phyloP scores from a whole-genome alignment of 2,329 filamentous ascomycete genomes.

The Mycosphaerelloides madeirae region DNA sequence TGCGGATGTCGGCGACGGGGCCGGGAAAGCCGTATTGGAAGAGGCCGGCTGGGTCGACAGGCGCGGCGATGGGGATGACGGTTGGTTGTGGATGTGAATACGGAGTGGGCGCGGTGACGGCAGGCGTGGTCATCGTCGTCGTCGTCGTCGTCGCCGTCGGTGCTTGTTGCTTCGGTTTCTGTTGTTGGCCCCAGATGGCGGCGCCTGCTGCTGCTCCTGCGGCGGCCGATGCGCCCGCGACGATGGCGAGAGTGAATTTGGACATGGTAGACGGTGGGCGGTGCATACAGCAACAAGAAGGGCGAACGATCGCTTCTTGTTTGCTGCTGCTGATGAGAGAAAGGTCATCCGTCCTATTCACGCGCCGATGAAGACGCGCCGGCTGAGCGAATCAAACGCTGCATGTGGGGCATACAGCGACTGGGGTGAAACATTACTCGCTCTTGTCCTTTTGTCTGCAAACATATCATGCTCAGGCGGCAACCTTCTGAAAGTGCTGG shows the following conservation, averaged over 20 bases:
- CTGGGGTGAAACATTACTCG: too few species aligned
- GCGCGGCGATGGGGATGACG: slow-evolving; percentile 22
- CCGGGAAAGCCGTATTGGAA: slow-evolving; percentile 74
- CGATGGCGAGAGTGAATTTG: slow-evolving; percentile 47
- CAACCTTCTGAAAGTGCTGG: too few species aligned
- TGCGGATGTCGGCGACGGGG: slow-evolving; percentile 76
- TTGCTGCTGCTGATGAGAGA: too few species aligned
- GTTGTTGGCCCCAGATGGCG: slow-evolving; percentile 39
- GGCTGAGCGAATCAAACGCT: too few species aligned
- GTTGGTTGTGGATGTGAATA: slow-evolving; percentile 19
- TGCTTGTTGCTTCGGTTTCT: slow-evolving; percentile 25
- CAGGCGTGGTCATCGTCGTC: slow-evolving; percentile 26
- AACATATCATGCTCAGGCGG: too few species aligned
- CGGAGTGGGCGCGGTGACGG: slow-evolving; percentile 25
- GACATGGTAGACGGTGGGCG: slow-evolving; percentile 37
- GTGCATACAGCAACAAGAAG: too few species aligned
- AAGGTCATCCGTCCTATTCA: too few species aligned
- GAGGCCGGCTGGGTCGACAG: slow-evolving; percentile 48
- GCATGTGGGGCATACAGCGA: too few species aligned
- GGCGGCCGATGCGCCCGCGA: slow-evolving; percentile 46
- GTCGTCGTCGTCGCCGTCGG: slow-evolving; percentile 33
- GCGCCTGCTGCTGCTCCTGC: slow-evolving; percentile 47
- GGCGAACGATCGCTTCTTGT: too few species aligned
- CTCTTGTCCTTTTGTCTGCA: too few species aligned
- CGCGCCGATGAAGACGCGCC: too few species aligned